Conservation (phyloP, 1,284 basidiomycete species). For the Rhodotorula sp. region DNA sequence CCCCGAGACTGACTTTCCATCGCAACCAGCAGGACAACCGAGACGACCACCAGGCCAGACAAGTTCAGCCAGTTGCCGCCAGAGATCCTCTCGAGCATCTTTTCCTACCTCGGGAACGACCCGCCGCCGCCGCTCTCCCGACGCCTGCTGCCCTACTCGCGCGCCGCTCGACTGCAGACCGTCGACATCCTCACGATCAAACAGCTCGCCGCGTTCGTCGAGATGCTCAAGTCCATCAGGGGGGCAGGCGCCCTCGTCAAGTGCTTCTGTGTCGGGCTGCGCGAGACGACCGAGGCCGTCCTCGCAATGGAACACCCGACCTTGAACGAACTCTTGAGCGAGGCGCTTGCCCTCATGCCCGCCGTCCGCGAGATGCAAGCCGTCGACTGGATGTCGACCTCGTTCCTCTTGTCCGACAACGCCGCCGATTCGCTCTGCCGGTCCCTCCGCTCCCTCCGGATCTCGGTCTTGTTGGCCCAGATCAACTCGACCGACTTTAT, state of each 20-base stretch:
- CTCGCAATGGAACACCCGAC: conserved; percentile 5
- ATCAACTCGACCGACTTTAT: conserved; percentile 23
- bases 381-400: conserved; percentile 5
- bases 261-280: not conserved
- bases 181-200: conserved; percentile 2
- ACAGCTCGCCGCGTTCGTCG: not conserved
- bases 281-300: conserved; percentile 5
- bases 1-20: too few relatives aligned
- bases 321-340: not conserved
- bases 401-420: conserved; percentile 10
- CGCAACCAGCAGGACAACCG: not conserved
- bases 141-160: conserved; percentile 17
- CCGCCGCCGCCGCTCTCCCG: conserved; percentile 4
- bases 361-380: conserved; percentile 1
- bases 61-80: conserved; percentile 7
- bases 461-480: conserved; percentile 2
- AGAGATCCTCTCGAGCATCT: conserved; percentile 21
- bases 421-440: not conserved
- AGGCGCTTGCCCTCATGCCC: conserved; percentile 6
- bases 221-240: not conserved
- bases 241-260: not conserved
- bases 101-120: not conserved
- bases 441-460: not conserved
- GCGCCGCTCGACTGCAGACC: not conserved
- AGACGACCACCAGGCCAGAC: not conserved